These are phyloP conservation scores for Ehretia macrophylla DNA, from an alignment of 257 asterid species.

Conservation along the genomic window DNA sequence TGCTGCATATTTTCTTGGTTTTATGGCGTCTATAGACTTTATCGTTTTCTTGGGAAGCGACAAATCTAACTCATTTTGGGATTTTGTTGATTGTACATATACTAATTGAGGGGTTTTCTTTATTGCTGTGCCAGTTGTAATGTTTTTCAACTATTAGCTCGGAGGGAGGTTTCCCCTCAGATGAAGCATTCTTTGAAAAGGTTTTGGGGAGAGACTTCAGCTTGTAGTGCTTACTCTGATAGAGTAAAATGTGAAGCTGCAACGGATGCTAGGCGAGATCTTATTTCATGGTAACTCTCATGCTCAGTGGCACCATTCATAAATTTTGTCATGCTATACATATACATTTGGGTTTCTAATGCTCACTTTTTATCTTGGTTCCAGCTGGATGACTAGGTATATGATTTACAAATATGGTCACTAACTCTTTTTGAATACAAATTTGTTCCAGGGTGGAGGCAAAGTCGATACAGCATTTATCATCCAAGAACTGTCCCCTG, in stretches of 20 bases:
- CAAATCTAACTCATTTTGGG: not conserved
- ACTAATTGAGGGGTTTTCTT: constrained; percentile 4
- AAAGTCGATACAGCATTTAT: constrained; percentile 68
- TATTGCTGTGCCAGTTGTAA: constrained; percentile 44
- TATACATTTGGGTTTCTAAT: not conserved
- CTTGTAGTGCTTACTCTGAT: constrained; percentile 31
- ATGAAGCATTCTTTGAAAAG: constrained; percentile 59
- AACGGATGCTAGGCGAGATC: constrained; percentile 73
- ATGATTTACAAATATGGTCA: no score
- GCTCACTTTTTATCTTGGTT: constrained; percentile 3
- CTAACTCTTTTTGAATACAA: constrained; percentile 2
- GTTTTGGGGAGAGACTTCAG: constrained; percentile 65
- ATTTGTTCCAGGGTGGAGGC: constrained; percentile 77
- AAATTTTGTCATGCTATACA: not conserved
- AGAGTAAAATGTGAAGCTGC: constrained; percentile 47
- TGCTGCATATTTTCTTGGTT: not conserved
- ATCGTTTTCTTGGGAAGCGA: not conserved
- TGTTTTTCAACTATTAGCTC: constrained; percentile 62
- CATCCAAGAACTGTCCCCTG: constrained; percentile 82
- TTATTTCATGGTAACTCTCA: constrained; percentile 74
- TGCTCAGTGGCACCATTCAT: not conserved
- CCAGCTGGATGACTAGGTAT: no score
- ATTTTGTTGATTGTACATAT: not conserved
- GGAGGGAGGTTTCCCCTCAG: constrained; percentile 81
- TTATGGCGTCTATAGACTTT: not conserved